Evolutionary conservation across 768 basidiomycete species (phyloP), one percentile per base, ranked within the genome.

Genomic region (Rhizopogon vesiculosus): DNA sequence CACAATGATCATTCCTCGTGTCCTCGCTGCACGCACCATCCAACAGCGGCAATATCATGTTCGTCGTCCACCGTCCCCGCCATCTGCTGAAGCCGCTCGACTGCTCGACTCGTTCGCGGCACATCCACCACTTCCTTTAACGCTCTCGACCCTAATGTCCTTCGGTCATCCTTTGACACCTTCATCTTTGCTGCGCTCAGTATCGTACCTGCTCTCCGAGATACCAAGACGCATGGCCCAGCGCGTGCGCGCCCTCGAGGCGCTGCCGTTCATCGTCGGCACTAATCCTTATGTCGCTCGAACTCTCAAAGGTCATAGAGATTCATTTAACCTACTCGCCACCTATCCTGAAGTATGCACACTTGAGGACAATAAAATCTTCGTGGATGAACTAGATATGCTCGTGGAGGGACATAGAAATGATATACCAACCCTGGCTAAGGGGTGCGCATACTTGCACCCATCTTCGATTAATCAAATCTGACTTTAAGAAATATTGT

Each of bases 371-470:
- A 95, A 94, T 59, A 75, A 76, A 5, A 66, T 69, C 15, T 93
- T 94, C 61, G 81, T 86, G 0, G 76, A 80, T 49, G 77, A 83
- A 58, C 75, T 95, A n/a, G 81, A 83, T 42, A 75, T 78, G 38
- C 71, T 95, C 18, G 91, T 95, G 3, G 81, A 82, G 56, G 77
- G 79, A 52, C 93, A 95, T 66, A 80, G 87, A 1, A 87, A 94
- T 69, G 93, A 95, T 67, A 91, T 95, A 49, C 92, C 92, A 1
- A 88, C 87, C 13, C 82, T 95, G 81, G 92, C 93, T 3, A 93
- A 92, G 72, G 93, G 93, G 91, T 86, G 59, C 54, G 73, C 61
- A 38, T 33, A 5, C 41, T 25, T 45, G 29, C 43, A 19, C 51
- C 29, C 50, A 68, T 68, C 38, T 58, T 54, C n/a, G 50, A 28